Base-by-base conservation (phyloP, 768 basidiomycete species). In the Pisolithus sp. region DNA sequence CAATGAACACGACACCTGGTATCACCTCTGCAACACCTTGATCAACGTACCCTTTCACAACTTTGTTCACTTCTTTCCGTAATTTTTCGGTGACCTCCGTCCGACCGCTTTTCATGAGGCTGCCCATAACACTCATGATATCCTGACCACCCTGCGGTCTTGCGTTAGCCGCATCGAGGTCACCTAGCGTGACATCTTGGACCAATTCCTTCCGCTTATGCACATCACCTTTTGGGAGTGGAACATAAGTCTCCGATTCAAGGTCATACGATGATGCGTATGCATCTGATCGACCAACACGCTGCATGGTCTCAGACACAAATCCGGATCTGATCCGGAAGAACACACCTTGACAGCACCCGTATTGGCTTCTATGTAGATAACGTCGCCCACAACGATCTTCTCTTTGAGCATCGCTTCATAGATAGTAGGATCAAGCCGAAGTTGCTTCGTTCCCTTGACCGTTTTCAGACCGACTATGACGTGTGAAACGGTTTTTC, bases 51-150 rank as follows among this genome's bases (percentile, higher is more conserved):
- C 89, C 81, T 69, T 96, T 89, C 36, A 98, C 96, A 31, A 97
- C 90, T 67, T 94, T 94, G 77, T 98, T 95, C 50, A 98, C 94
- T 69, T 99, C 95, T 56, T 84, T 77, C 51, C 95, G 76, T 47
- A 99, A 76, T 69, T 99, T 98, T 63, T 98, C 96, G 37, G 95
- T 98, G 5, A 99, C 87, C 66, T 98, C 96, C 13, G 95, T 98
- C 58, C 96, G 74, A 15, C 92, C 86, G 37, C 85, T 92, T 68
- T 93, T 95, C 56, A 96, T 90, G 15, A 98, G 76, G 59, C 75
- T 86, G 6, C 82, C 86, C 95, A 99, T 97, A 26, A 97, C 93
- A 64, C 87, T 89, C 94, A 97, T 97, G 67, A 98, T 96, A 60
- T 98, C 95, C 69, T 97, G 95, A 2, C 95, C 94, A 18, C 96